phyloP scores from a whole-genome alignment of 305 asterid species.

The Lippia alba region DNA sequence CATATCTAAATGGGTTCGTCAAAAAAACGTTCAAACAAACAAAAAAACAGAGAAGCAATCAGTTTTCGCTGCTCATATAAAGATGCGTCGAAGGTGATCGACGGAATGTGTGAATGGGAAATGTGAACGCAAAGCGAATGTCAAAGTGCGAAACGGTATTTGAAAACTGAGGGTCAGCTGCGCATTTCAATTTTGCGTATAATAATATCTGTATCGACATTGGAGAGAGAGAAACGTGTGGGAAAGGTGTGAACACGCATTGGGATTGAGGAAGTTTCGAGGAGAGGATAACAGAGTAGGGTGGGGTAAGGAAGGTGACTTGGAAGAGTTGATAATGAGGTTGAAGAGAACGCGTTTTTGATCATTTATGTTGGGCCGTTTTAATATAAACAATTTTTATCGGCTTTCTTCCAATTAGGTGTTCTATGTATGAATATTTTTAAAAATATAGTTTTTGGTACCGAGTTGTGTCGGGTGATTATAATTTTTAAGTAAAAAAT shows the following conservation, averaged over 20 bases:
- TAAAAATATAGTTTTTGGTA: no score
- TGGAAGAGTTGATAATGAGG: conserved; percentile 17
- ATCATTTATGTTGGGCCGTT: background rate
- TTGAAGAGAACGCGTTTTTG: conserved; percentile 26
- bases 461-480: no score
- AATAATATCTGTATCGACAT: background rate
- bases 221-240: conserved; percentile 42
- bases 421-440: no score
- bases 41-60: conserved; percentile 1
- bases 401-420: no score
- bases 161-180: conserved; percentile 31
- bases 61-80: conserved; percentile 31
- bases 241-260: conserved; percentile 56
- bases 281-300: conserved; percentile 28
- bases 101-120: conserved; percentile 52
- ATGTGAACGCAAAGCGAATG: conserved; percentile 58
- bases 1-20: conserved; percentile 46
- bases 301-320: conserved; percentile 35
- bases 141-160: conserved; percentile 40
- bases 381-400: no score
- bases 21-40: background rate
- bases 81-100: conserved; percentile 45
- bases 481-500: no score
- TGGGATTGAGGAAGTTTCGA: conserved; percentile 48
- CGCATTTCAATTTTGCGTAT: background rate